phyloP scores from a whole-genome alignment of 164 flowering plant genomes.

The Sextonia rubra region DNA sequence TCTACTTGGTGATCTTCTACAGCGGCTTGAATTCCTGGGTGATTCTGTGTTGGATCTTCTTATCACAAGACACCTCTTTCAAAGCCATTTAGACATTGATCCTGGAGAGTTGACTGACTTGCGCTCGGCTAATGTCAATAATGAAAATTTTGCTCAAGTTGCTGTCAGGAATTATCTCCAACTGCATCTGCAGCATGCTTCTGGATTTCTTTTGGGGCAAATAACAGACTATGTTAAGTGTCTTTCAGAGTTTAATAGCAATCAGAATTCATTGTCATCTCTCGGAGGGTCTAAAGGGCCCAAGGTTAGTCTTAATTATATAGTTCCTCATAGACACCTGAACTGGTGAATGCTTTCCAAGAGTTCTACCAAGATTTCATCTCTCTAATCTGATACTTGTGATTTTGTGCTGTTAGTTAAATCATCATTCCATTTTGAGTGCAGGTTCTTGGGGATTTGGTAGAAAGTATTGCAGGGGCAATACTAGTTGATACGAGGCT shows the following conservation, averaged over 20 bases:
- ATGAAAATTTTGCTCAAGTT: conserved; percentile 82
- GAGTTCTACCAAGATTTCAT: not conserved
- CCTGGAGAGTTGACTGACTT: conserved; percentile 89
- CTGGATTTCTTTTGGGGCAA: conserved; percentile 50
- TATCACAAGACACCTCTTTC: conserved; percentile 73
- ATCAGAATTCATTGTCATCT: conserved; percentile 15
- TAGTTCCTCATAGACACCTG: not conserved
- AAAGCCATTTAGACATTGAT: conserved; percentile 56
- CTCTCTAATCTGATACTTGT: not conserved
- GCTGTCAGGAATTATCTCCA: conserved; percentile 61
- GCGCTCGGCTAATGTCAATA: conserved; percentile 87
- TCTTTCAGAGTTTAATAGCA: conserved; percentile 21
- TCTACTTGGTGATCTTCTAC: conserved; percentile 13
- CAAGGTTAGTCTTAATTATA: conserved; percentile 37
- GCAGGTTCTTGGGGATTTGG: conserved; percentile 89
- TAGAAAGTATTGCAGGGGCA: conserved; percentile 95
- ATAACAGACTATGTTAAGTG: conserved; percentile 53
- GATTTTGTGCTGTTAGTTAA: not conserved
- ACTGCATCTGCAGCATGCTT: conserved; percentile 67
- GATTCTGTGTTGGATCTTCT: conserved; percentile 86
- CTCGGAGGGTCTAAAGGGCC: conserved; percentile 46
- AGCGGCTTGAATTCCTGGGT: conserved; percentile 97
- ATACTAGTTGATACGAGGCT: conserved; percentile 65
- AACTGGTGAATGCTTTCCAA: not conserved
- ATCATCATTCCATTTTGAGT: conserved; percentile 4